A percentile compares a stretch with the other conserved stretches of the same genome.
phyloP scores from a whole-genome alignment of 306 rosid species.

The Pyrus pyrifolia region DNA sequence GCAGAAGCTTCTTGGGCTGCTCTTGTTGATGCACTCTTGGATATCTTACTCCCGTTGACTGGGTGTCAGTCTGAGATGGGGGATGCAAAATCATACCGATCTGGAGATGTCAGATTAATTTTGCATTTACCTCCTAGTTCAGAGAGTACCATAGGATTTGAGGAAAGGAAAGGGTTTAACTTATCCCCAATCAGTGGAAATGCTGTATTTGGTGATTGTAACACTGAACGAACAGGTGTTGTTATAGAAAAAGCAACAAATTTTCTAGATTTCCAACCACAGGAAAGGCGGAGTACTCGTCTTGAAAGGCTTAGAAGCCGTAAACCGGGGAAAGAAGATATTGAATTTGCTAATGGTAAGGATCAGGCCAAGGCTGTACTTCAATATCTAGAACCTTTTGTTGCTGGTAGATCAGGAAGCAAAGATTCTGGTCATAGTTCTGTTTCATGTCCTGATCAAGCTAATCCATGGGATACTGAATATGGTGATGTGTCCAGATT shows the following conservation, averaged over 20 bases:
- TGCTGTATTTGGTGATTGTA: constrained; percentile 36
- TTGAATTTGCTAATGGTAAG: constrained; percentile 62
- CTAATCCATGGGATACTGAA: constrained; percentile 49
- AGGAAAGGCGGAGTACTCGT: constrained; percentile 93
- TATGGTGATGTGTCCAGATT: constrained; percentile 51
- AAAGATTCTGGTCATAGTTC: constrained; percentile 34
- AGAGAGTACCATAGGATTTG: constrained; percentile 35
- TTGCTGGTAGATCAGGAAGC: constrained; percentile 40
- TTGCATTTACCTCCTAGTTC: constrained; percentile 47
- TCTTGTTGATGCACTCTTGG: constrained; percentile 69
- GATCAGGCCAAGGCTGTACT: constrained; percentile 65
- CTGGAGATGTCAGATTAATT: constrained; percentile 61
- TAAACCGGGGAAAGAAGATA: constrained; percentile 89
- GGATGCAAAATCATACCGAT: constrained; percentile 35
- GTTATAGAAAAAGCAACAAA: constrained; percentile 61
- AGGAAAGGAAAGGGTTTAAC: constrained; percentile 41
- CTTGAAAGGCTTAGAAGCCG: constrained; percentile 94
- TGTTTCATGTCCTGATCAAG: constrained; percentile 19
- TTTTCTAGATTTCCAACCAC: constrained; percentile 67
- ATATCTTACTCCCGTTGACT: constrained; percentile 46
- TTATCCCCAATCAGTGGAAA: constrained; percentile 26
- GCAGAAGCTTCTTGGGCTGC: constrained; percentile 75
- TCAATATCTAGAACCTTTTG: constrained; percentile 72
- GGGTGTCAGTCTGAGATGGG: constrained; percentile 30
- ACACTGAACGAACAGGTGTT: constrained; percentile 35